phyloP scores from a whole-genome alignment of 495 filamentous ascomycete genomes.

The Lophiotrema nucula region DNA sequence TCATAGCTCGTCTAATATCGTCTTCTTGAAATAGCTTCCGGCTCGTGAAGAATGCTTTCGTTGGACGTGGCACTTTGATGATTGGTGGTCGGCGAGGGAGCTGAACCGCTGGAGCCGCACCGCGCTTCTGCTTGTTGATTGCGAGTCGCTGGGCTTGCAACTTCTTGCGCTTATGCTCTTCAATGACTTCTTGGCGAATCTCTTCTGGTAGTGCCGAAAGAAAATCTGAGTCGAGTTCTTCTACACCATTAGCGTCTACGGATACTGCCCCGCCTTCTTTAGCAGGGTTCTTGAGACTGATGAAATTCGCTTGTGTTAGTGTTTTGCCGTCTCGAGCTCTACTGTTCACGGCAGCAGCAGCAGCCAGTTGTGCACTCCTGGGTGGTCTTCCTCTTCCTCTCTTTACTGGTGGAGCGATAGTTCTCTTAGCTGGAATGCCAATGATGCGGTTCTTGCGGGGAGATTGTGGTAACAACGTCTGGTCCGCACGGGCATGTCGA shows the following conservation, averaged over 20 bases:
- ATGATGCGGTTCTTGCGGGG: conserved; percentile 54
- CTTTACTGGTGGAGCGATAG: conserved; percentile 59
- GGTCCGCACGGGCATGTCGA: conserved; percentile 26
- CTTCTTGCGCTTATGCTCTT: conserved; percentile 62
- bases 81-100: background rate
- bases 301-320: conserved; percentile 67
- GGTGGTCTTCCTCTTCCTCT: conserved; percentile 40
- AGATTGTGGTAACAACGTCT: conserved; percentile 55
- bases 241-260: conserved; percentile 6
- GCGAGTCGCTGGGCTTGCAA: conserved; percentile 44
- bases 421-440: conserved; percentile 49
- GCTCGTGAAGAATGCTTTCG: conserved; percentile 65
- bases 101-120: background rate
- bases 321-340: conserved; percentile 31
- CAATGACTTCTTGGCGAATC: conserved; percentile 72
- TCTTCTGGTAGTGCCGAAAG: conserved; percentile 80
- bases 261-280: background rate
- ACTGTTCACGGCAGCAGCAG: conserved; percentile 8
- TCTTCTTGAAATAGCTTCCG: conserved; percentile 52
- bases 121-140: background rate
- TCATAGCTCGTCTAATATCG: conserved; percentile 62
- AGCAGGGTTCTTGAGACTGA: conserved; percentile 30
- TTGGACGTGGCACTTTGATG: conserved; percentile 44
- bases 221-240: conserved; percentile 65
- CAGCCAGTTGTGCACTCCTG: conserved; percentile 34